Percentiles rank a stretch among this genome's conserved stretches.
phyloP scores from a whole-genome alignment of 164 flowering plant genomes.

The Tinospora cordifolia region DNA sequence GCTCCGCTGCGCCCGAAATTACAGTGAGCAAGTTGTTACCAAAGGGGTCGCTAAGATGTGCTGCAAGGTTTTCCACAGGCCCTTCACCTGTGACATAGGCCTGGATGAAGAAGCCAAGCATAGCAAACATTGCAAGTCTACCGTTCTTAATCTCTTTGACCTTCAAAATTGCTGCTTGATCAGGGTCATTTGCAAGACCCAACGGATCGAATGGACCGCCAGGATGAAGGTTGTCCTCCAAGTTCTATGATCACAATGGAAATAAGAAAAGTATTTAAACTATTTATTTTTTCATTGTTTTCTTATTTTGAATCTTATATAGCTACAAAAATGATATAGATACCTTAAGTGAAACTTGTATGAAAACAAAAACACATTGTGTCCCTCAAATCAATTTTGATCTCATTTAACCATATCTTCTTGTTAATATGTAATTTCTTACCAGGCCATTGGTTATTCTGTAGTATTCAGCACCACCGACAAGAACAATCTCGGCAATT shows the following conservation, averaged over 20 bases:
- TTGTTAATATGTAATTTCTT: conserved; percentile 10
- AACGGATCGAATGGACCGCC: conserved; percentile 93
- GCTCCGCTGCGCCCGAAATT: conserved; percentile 56
- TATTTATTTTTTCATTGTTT: not conserved
- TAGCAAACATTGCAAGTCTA: conserved; percentile 94
- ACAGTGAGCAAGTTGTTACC: conserved; percentile 98
- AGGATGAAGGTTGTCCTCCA: conserved; percentile 94
- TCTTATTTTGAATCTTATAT: not conserved
- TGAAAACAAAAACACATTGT: too few species aligned
- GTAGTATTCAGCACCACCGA: conserved; percentile 98
- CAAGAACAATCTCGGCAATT: conserved; percentile 75
- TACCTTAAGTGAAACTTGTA: too few species aligned
- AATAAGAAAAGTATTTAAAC: not conserved
- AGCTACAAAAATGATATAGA: too few species aligned
- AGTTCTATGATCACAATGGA: conserved; percentile 33
- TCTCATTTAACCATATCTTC: not conserved
- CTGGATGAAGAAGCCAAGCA: conserved; percentile 93
- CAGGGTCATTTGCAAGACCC: conserved; percentile 83
- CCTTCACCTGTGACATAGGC: conserved; percentile 98
- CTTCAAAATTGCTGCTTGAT: conserved; percentile 78
- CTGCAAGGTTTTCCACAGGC: conserved; percentile 84
- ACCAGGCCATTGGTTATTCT: conserved; percentile 93
- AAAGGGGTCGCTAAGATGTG: conserved; percentile 91
- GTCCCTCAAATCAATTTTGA: too few species aligned
- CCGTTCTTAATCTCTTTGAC: conserved; percentile 99